Evolutionary conservation across 2,329 filamentous ascomycete species (phyloP), one percentile per base, ranked within the genome.

Genomic region (Sarocladium oryzae): DNA sequence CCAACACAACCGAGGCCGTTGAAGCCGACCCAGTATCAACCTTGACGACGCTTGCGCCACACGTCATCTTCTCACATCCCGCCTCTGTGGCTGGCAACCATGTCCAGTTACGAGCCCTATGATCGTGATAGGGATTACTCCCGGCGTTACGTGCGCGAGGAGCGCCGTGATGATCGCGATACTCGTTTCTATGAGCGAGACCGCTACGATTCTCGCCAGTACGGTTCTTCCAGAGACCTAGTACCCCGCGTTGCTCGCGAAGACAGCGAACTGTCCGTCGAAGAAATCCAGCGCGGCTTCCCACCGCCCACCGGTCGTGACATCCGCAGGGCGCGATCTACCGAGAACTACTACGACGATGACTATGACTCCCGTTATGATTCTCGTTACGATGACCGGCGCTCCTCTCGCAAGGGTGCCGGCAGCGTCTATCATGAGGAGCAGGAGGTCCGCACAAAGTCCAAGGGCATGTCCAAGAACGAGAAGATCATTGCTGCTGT

Each of bases 261-360:
- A 64, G 85, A 89, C 61, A 90, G 85, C 66, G 84, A 85, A 41
- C 71, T 85, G 23, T 84, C 84, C 2, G 69, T 95, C 63, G 91
- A 96, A 69, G 88, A 95, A 69, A 82, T 95, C 54, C 82, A 82
- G 56, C 84, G 89, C 58, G 88, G 95, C 59, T 95, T 95, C 61
- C 88, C 88, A 28, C 88, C 89, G 6, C 85, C 84, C n/a, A 57
- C 57, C 9, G 63, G 74, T 54, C 66, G 67, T 51, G 78, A 79
- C 54, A 61, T 77, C 33, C 78, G 81, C 57, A 79, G 85, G 53
- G 74, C 84, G 58, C 78, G 83, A 59, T 88, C 85, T 6, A 78
- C 78, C 52, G 84, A 84, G 52, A 78, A 84, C 54, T 74, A 81
- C 60, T 78, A 84, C 63, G 78, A 84, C 52, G 79, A 71, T 56